Base-by-base conservation (phyloP, 225 moss, liverwort and hornwort genomes). In the Straminergon stramineum region DNA sequence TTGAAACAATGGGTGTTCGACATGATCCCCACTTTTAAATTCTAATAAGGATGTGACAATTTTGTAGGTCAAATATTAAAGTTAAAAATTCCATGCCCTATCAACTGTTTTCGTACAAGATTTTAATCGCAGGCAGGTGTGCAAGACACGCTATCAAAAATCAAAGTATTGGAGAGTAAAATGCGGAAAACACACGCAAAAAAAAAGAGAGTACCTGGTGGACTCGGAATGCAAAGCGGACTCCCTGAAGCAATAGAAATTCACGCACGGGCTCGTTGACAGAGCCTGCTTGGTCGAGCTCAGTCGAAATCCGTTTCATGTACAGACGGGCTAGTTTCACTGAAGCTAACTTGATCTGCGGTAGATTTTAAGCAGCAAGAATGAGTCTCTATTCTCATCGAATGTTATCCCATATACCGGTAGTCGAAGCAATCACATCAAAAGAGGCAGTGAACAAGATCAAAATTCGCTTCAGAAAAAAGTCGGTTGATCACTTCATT, bases 191-290 rank as follows among this genome's bases (percentile, higher is more conserved):
- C 60, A 41, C 26, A 79, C 28, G 60, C 79, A 37, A 5, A 79
- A 34, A 60, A 37, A 60, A 24, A 81, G 64, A 64, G 61, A 53
- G 86, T 89, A 96, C 96, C 96, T 97, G 97, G 83, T 98, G 97
- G 64, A 98, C 97, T 80, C 96, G 95, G 94, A 98, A 98, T 79
- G 97, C 96, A 88, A 98, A 98, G 58, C 97, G 95, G 52, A 96
- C 97, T 83, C 97, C 97, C 90, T 98, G 97, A 43, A 98, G 90
- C 87, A 98, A 90, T 53, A 96, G 81, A 90, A 97, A 97, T 88
- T 97, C 96, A 81, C 94, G 94, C 75, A 95, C 89, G 63, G 94
- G 96, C 90, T 97, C 97, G 73, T 92, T 96, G 34, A 93, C 91
- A 83, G 96, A 55, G 88, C 75, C 91, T 51, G 96, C 75, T 74